Evolutionary conservation across 2,329 filamentous ascomycete species (phyloP), one percentile per base, ranked within the genome.

Genomic region (Macrophomina pseudophaseolina): DNA sequence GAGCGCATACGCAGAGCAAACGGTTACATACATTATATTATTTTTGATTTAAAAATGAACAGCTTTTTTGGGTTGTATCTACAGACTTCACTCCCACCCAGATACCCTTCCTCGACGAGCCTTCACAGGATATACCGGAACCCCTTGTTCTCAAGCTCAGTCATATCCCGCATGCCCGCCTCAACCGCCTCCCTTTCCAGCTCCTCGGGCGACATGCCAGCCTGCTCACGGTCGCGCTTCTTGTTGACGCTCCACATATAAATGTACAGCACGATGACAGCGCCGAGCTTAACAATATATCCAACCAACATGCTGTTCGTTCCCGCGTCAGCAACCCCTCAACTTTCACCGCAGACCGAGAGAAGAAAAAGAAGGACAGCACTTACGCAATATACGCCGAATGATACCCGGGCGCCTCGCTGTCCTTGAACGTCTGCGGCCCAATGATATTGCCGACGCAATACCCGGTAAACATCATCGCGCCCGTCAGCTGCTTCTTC

Each of bases 161-260:
- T 87, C 74, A 82, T 76, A 72, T 87, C 85, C 68, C 81, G 77
- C 85, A 87, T 86, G 1, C 84, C 85, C 64, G 76, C 79, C 71
- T 87, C 84, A 40, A 87, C 81, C 0, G 83, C 85, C 48, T 82
- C 80, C 56, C 77, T 80, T 70, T 85, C 84, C 51, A 83, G 80
- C 38, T 83, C 80, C 4, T 78, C 76, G 23, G 70, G 66, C 7
- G 49, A 30, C 44, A 72, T 72, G 23, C 70, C 66, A 1, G 73
- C 77, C 4, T 79, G 82, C 51, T 83, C 82, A 0, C 80, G 73
- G 72, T 88, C 86, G 30, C 86, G 76, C 67, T 80, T 82, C 73
- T 84, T 85, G 73, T 88, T 88, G 14, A 80, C 80, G 1, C 75
- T 72, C 70, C 78, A 85, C 85, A 87, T 87, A 69, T 87, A 88